Evolutionary conservation across 139 green algal species (phyloP).

Genomic region (Zygnema cylindricum): DNA sequence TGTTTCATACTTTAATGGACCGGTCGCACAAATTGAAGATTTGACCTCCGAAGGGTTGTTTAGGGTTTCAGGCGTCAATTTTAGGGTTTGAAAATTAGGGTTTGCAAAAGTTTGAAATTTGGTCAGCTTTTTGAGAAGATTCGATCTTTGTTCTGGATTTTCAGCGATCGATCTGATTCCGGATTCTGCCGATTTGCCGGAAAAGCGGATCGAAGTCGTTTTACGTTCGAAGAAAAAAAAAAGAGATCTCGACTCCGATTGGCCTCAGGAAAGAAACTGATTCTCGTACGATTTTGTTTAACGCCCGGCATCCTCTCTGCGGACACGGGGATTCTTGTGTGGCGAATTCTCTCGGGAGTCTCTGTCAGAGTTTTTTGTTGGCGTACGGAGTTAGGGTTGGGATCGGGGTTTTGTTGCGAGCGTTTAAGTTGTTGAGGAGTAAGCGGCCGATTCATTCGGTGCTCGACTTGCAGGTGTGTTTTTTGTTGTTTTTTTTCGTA

Average conservation of each 20-base stretch:
- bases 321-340: conserved; percentile 53
- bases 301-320: conserved; percentile 46
- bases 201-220: neutral
- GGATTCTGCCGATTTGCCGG: too few species aligned
- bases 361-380: conserved; percentile 58
- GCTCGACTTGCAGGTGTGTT: conserved; percentile 56
- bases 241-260: neutral
- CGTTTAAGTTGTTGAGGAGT: conserved; percentile 45
- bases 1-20: too few species aligned
- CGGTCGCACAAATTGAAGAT: too few species aligned
- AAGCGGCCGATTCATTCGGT: conserved; percentile 47
- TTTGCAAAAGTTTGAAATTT: too few species aligned
- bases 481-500: neutral
- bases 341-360: conserved; percentile 42
- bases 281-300: neutral
- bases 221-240: neutral
- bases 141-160: too few species aligned
- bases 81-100: too few species aligned
- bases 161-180: too few species aligned
- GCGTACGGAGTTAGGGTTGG: conserved; percentile 58
- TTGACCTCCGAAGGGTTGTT: too few species aligned
- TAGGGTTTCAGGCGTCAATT: too few species aligned
- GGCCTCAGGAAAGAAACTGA: neutral
- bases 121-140: too few species aligned
- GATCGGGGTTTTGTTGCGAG: conserved; percentile 52